Evolutionary conservation across 225 moss, liverwort and hornwort genomes (phyloP), one percentile per base, ranked within the genome.

Genomic region (Neckera pumila): DNA sequence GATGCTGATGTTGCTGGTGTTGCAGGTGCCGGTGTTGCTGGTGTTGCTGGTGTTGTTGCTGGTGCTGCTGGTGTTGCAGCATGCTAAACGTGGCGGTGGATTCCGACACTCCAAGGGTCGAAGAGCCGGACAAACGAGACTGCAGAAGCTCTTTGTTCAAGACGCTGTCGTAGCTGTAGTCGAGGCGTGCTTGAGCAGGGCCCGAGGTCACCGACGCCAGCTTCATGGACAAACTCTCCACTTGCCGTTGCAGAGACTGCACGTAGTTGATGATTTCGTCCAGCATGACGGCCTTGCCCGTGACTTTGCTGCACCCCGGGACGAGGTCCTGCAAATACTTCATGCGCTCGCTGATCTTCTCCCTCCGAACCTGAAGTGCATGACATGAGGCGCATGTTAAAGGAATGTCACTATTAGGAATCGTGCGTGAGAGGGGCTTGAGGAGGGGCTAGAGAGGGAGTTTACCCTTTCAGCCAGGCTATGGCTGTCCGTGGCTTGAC

Each of bases 261-360:
- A 93, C 93, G 56, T 93, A 93, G 81, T 93, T 93, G 84, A 93
- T 93, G 66, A 93, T 93, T 58, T 93, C 93, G 86, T 93, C 93
- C n/a, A 93, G 92, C 93, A 93, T 92, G 53, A 93, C 93, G 31
- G 93, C 93, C 78, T 93, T 93, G 54, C 93, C 92, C 6, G 92
- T 93, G 33, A 94, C 94, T 82, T 94, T 94, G 86, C 94, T 92
- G 84, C 94, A 94, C 51, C 94, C 94, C 7, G 94, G 94, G 7
- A 94, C 94, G 14, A 94, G 85, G 79, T 94, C 94, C 83, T 94
- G 94, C 80, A 94, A 85, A 76, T 89, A 94, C 89, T 93, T 94
- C 94, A 94, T 94, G 47, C 94, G 89, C 92, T 94, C 94, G 76
- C 93, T 94, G 47, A 94, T 94, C 89, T 94, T 94, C 89, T 94